Conservation (phyloP, 1,139 yeast species). For the Candida albicans region DNA sequence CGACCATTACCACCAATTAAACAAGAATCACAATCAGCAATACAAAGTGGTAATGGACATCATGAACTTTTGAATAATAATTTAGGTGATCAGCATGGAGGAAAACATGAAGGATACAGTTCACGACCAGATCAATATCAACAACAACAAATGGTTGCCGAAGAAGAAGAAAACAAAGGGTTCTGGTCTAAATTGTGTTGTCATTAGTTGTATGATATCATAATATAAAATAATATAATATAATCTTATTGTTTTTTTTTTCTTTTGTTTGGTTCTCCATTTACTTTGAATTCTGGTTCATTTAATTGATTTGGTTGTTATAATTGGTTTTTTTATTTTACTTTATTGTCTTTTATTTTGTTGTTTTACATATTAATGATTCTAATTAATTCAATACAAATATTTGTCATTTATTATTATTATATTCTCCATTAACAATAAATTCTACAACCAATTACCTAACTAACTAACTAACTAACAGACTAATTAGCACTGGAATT, state of each 20-base stretch:
- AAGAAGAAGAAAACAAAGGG: conserved; percentile 40
- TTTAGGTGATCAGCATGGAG: conserved; percentile 12
- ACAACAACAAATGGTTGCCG: conserved; percentile 36
- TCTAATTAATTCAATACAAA: too few species aligned
- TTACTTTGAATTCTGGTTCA: neutral
- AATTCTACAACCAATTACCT: too few species aligned
- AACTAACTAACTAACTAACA: too few species aligned
- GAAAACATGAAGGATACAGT: conserved; percentile 15
- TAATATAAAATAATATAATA: too few species aligned
- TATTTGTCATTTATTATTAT: too few species aligned
- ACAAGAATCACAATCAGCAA: conserved; percentile 34
- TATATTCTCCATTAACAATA: too few species aligned
- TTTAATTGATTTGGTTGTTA: neutral
- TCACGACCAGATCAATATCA: conserved; percentile 37
- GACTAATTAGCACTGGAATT: too few species aligned
- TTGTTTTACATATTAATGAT: too few species aligned
- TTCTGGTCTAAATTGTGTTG: conserved; percentile 50
- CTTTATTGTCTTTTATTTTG: neutral
- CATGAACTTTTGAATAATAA: conserved; percentile 14
- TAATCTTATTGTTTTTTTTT: too few species aligned
- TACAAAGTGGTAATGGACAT: conserved; percentile 8
- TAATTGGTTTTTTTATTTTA: neutral
- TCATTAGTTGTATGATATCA: conserved; percentile 22
- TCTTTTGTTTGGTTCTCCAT: neutral
- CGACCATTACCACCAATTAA: conserved; percentile 53